Evolutionary conservation across 108 stramenopile species (phyloP), one percentile per base, ranked within the genome.

Genomic region (Tribonema minus): DNA sequence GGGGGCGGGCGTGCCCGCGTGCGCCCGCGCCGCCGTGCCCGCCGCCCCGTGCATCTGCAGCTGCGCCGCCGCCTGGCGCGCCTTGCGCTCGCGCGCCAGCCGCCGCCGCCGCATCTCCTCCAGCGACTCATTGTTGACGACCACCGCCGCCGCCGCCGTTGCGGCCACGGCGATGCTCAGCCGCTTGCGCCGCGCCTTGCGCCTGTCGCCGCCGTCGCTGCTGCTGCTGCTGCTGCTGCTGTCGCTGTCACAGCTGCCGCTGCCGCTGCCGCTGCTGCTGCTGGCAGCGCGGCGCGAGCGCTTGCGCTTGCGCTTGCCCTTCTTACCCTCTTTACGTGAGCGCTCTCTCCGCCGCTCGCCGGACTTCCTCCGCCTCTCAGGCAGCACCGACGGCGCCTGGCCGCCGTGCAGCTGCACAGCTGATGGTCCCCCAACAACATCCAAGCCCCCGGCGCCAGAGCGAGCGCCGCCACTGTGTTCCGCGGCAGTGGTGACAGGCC

Each of bases 81-180:
- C 72, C 15, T 61, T 39, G 6, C 72, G 39, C 38, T 73, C 72
- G 26, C 72, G 61, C 9, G 61, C 72, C 7, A 73, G 63, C 3
- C 72, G 37, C 5, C 72, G 72, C 2, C 41, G 32, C 25, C 72
- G 61, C 26, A 73, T 41, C 3, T 73, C 72, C 26, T 64, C 37
- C 72, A 62, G 61, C 3, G 37, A n/a, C 15, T 25, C 34, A 33
- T n/a, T n/a, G n/a, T n/a, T n/a, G n/a, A n/a, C n/a, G 41, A 70
- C 26, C 29, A 4, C 35, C 5, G 26, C 9, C 27, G 23, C 23
- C 27, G 23, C 62, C 4, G 62, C 23, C 3, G 62, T 5, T 7
- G 9, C 9, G 34, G 23, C 38, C 30, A 9, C 26, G 28, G 36
- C 32, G 30, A 26, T 30, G 62, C 62, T 28, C 4, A 32, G 33